Conservation (phyloP, 164 flowering plant genomes). For the Cinnamomum micranthum region DNA sequence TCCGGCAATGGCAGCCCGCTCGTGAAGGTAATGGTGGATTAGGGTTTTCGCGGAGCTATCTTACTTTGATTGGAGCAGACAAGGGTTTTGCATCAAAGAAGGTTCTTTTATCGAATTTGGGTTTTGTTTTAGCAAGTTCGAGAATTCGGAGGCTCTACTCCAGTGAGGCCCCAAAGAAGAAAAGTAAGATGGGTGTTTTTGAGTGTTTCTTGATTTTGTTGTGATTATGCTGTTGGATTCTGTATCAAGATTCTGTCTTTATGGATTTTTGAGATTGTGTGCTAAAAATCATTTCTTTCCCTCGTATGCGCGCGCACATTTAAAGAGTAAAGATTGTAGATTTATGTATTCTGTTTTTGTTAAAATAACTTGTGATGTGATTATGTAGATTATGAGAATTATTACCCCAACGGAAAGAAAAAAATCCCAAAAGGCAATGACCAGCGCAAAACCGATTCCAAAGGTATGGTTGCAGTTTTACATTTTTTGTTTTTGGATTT, state of each 20-base stretch:
- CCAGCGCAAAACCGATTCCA: constrained; percentile 54
- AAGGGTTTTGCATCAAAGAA: constrained; percentile 19
- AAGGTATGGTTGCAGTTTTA: constrained; percentile 23
- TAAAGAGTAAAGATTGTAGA: background rate
- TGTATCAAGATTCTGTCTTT: background rate
- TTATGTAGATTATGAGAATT: constrained; percentile 72
- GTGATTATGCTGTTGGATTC: background rate
- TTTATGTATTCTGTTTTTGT: background rate
- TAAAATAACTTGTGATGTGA: background rate
- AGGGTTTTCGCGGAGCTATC: constrained; percentile 48
- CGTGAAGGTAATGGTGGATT: constrained; percentile 25
- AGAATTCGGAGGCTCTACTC: constrained; percentile 46
- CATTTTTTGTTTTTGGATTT: too few relatives aligned
- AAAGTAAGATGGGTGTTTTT: constrained; percentile 41
- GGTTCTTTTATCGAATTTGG: constrained; percentile 32
- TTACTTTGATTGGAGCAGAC: constrained; percentile 42
- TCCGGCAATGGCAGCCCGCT: background rate
- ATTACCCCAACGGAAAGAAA: constrained; percentile 67
- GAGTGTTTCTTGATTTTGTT: background rate
- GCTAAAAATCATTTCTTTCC: too few relatives aligned
- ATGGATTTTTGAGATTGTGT: background rate
- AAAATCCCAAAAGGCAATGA: constrained; percentile 61
- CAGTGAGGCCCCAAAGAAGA: constrained; percentile 71
- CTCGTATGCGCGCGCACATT: too few relatives aligned
- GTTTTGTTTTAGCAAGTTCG: constrained; percentile 40